Conservation (phyloP, 352 stramenopile species). For the Globisporangium emineosum region DNA sequence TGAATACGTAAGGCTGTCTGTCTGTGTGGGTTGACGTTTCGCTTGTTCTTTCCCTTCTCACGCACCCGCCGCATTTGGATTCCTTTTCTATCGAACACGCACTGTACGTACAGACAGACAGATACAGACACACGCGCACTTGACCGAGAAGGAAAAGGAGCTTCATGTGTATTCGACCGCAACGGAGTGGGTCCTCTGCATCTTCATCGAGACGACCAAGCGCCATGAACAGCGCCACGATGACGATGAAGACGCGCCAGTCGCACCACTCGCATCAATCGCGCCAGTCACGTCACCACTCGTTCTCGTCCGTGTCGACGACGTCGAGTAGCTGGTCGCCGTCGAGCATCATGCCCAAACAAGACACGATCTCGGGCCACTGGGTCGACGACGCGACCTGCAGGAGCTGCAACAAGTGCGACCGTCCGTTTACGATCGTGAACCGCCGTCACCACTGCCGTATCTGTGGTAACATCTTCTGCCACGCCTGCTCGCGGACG, state of each 20-base stretch:
- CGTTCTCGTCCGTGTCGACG: conserved; percentile 66
- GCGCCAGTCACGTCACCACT: conserved; percentile 29
- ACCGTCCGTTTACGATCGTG: conserved; percentile 64
- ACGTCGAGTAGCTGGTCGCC: conserved; percentile 68
- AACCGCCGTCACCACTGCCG: conserved; percentile 82
- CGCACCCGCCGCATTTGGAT: not conserved
- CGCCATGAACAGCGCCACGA: not conserved
- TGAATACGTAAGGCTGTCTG: not conserved
- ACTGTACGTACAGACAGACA: not conserved
- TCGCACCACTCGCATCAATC: conserved; percentile 3
- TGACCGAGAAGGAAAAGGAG: not conserved
- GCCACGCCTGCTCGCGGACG: conserved; percentile 71
- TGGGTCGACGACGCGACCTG: conserved; percentile 63
- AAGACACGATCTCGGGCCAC: conserved; percentile 63
- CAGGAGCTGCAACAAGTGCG: conserved; percentile 63
- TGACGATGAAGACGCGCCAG: conserved; percentile 8
- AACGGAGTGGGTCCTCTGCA: conserved; percentile 5
- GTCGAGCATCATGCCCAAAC: conserved; percentile 30
- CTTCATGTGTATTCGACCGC: conserved; percentile 46
- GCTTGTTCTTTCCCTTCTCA: not conserved
- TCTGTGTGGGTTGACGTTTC: not conserved
- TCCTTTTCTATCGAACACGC: not conserved
- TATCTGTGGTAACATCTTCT: conserved; percentile 83
- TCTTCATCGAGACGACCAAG: conserved; percentile 6
- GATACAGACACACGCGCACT: not conserved